phyloP scores from a whole-genome alignment of 495 filamentous ascomycete species.

The Extremus antarcticus region DNA sequence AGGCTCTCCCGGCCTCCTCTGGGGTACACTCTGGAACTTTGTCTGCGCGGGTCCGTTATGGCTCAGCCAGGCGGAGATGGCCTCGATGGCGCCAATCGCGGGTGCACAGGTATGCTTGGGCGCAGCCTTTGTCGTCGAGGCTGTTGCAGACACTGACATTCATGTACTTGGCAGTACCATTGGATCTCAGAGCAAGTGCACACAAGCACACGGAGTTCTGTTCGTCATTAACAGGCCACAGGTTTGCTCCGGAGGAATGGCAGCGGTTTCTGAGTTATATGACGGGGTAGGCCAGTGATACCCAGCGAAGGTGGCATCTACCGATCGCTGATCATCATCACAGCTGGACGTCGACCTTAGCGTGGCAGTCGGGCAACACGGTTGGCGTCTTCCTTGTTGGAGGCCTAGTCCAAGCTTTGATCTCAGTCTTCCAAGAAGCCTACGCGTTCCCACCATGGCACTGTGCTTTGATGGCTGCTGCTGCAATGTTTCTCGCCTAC shows the following conservation, averaged over 20 bases:
- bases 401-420: slow-evolving; percentile 30
- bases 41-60: neutral
- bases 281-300: slow-evolving; percentile 4
- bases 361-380: slow-evolving; percentile 4
- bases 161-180: slow-evolving; percentile 10
- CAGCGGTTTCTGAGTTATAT: slow-evolving; percentile 17
- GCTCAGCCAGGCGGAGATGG: slow-evolving; percentile 11
- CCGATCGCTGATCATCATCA: neutral
- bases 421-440: slow-evolving; percentile 28
- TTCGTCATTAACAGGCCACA: neutral
- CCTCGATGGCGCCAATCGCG: slow-evolving; percentile 7
- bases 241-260: slow-evolving; percentile 7
- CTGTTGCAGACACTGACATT: too few species aligned
- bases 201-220: neutral
- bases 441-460: slow-evolving; percentile 40
- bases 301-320: neutral
- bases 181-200: slow-evolving; percentile 8
- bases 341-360: neutral
- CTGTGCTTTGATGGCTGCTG: slow-evolving; percentile 40
- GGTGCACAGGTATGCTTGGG: too few species aligned
- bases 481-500: slow-evolving; percentile 25
- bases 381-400: slow-evolving; percentile 8
- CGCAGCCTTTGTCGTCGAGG: too few species aligned
- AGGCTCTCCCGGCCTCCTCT: slow-evolving; percentile 1
- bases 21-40: slow-evolving; percentile 5